Base-by-base conservation (phyloP, 2,329 filamentous ascomycete species). In the Cordyceps javanica region DNA sequence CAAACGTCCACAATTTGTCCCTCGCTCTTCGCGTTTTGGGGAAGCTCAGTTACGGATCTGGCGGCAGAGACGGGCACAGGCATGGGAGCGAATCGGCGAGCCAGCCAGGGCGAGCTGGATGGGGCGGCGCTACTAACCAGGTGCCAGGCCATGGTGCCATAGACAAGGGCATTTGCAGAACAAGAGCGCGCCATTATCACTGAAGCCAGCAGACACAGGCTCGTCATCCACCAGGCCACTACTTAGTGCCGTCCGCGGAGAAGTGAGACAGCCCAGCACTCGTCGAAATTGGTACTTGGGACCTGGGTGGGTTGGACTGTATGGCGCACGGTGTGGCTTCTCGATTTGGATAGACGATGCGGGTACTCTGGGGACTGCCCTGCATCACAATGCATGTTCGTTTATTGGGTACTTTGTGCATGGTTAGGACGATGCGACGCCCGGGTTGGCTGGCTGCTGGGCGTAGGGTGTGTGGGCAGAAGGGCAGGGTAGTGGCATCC, bases 381-480 rank as follows among this genome's bases (percentile, higher is more conserved):
- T 57, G 45, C 46, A 57, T 54, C 49, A 50, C 50, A 59, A 59
- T 55, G 44, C 57, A 59, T 50, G 57, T 55, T 50, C 54, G 44
- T 50, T 54, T 41, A 55, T 54, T 59, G 57, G 57, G 54, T 14
- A 32, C 49, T 49, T 56, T 49, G 44, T 41, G 44, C 54, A 41
- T 49, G 34, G 25, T 25, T 10, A 19, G 23, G 42, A 32, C 36
- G 53, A 55, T 48, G 53, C 23, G 42, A 23, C 32, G 25, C 32
- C 42, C 53, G 42, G 32, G 23, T 55, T 39, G 42, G 41, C 42
- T 55, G 32, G 16, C 13, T 7, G 11, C 28, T 41, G 44, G 44
- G 42, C 23, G 38, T 26, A 44, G 13, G 38, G 50, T 16, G 49
- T 30, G 39, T 14, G 21, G 34, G 10, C 41, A n/a, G 16, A 13